Evolutionary conservation across 1,284 basidiomycete genomes (phyloP).

Genomic region (Limonomyces culmigenus): DNA sequence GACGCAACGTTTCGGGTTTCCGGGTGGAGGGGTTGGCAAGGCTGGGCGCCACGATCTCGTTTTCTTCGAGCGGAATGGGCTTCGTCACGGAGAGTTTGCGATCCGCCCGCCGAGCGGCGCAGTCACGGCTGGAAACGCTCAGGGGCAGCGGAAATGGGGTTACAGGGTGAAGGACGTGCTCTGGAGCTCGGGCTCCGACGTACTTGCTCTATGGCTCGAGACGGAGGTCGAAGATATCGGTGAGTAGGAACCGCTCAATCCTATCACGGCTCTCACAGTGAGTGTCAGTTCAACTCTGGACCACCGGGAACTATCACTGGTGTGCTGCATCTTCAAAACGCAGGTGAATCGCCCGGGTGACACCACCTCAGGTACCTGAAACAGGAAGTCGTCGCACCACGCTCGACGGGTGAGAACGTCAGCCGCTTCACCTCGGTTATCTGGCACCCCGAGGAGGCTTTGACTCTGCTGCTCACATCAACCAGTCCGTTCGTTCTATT

Average conservation of each 20-base stretch:
- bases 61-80: slow-evolving; percentile 91
- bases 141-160: slow-evolving; percentile 26
- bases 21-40: slow-evolving; percentile 51
- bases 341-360: slow-evolving; percentile 6
- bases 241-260: too few relatives aligned
- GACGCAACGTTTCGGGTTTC: slow-evolving; percentile 69
- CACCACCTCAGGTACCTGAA: slow-evolving; percentile 62
- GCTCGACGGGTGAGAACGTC: slow-evolving; percentile 6
- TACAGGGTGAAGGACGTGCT: slow-evolving; percentile 60
- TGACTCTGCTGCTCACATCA: slow-evolving; percentile 58
- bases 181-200: slow-evolving; percentile 85
- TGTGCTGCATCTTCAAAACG: slow-evolving; percentile 14
- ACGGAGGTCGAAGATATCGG: slow-evolving; percentile 50
- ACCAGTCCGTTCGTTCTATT: too few relatives aligned
- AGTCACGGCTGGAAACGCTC: not conserved
- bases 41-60: slow-evolving; percentile 73
- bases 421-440: slow-evolving; percentile 46
- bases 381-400: slow-evolving; percentile 55
- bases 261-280: too few relatives aligned
- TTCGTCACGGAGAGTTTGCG: slow-evolving; percentile 82
- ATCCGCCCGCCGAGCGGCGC: slow-evolving; percentile 24
- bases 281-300: slow-evolving; percentile 85
- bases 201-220: slow-evolving; percentile 78
- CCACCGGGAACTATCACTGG: slow-evolving; percentile 93
- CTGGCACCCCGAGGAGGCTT: slow-evolving; percentile 81